A percentile compares a stretch with the other conserved stretches of the same genome.
Evolutionary conservation across 148 eudicot species (phyloP).

Genomic region (Persicaria tinctoria): DNA sequence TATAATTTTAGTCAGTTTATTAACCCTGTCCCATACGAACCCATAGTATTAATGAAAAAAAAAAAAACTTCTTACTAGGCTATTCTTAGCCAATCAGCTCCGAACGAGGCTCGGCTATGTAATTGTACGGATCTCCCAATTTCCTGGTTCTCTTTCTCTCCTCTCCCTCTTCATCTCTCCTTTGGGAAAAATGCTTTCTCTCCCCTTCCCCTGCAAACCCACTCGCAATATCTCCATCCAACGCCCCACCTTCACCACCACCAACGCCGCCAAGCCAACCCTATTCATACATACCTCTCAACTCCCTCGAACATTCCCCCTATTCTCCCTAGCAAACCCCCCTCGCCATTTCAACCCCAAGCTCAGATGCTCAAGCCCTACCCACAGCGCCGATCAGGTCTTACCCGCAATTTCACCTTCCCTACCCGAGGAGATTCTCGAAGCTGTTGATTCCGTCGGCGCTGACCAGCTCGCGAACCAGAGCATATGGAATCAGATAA

Average conservation of each 20-base stretch:
- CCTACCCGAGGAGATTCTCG: neutral
- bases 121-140: too few species aligned
- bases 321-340: neutral
- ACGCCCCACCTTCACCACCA: neutral
- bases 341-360: neutral
- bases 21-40: too few species aligned
- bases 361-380: neutral
- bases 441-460: neutral
- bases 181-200: neutral
- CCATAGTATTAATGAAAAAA: too few species aligned
- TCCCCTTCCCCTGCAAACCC: slow-evolving; percentile 8
- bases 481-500: slow-evolving; percentile 53
- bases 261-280: neutral
- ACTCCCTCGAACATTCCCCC: neutral
- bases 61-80: too few species aligned
- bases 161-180: too few species aligned
- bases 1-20: too few species aligned
- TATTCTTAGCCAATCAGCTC: too few species aligned
- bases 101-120: too few species aligned
- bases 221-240: neutral
- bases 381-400: neutral
- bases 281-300: neutral
- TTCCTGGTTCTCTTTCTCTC: too few species aligned
- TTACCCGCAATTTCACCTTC: neutral
- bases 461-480: slow-evolving; percentile 29